phyloP scores from a whole-genome alignment of 768 basidiomycete genomes.

The Tricholoma sp. region DNA sequence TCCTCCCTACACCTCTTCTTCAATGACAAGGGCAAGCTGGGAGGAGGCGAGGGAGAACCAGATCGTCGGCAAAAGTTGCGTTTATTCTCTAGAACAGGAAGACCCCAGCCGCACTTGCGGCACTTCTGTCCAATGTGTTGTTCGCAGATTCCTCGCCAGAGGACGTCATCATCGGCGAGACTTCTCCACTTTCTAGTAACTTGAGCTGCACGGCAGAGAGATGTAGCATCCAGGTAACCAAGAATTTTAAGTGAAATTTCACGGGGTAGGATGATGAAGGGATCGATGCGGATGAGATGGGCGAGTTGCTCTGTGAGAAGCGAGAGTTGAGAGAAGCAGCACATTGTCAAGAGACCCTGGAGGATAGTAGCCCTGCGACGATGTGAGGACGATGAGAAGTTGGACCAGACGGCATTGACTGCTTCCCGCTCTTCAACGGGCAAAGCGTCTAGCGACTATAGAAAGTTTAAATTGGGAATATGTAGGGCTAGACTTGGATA shows the following conservation, averaged over 20 bases:
- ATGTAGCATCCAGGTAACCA: constrained; percentile 85
- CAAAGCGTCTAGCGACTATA: constrained; percentile 84
- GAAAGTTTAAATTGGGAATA: constrained; percentile 7
- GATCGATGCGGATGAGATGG: constrained; percentile 93
- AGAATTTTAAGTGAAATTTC: constrained; percentile 87
- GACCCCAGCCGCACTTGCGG: constrained; percentile 94
- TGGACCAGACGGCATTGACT: constrained; percentile 92
- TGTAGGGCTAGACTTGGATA: constrained; percentile 3
- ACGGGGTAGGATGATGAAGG: constrained; percentile 83
- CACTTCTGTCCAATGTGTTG: constrained; percentile 98
- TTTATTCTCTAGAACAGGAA: constrained; percentile 83
- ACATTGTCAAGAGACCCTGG: constrained; percentile 97
- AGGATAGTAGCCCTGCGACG: constrained; percentile 90
- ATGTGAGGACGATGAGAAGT: constrained; percentile 92
- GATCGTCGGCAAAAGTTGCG: constrained; percentile 39
- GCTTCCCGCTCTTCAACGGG: constrained; percentile 81
- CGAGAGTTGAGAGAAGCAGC: constrained; percentile 97
- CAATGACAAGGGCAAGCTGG: constrained; percentile 8
- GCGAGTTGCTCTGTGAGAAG: constrained; percentile 89
- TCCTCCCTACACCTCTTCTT: constrained; percentile 35
- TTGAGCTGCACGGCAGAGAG: constrained; percentile 90
- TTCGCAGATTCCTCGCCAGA: constrained; percentile 96
- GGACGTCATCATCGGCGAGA: constrained; percentile 90
- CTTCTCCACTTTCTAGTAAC: constrained; percentile 79
- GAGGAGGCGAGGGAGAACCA: constrained; percentile 15